These are phyloP conservation scores for Infundibulicybe gibba DNA, from an alignment of 768 basidiomycete species.

Conservation along the genomic window DNA sequence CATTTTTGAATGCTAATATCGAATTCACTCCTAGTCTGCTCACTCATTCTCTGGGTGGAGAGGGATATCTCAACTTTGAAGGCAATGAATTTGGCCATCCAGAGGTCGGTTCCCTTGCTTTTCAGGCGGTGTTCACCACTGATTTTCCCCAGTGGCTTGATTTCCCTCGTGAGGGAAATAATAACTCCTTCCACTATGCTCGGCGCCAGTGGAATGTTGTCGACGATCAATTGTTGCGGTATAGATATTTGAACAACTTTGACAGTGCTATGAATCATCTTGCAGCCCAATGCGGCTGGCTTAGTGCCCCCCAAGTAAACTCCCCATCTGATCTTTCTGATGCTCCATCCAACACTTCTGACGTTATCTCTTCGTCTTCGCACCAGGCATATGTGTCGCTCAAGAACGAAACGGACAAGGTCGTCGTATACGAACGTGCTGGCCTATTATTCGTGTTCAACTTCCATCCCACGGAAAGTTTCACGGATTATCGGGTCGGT, in stretches of 20 bases:
- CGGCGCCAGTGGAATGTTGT: conserved; percentile 96
- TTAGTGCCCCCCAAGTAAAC: conserved; percentile 70
- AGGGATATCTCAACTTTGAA: conserved; percentile 97
- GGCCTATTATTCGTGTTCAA: conserved; percentile 96
- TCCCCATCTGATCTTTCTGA: conserved; percentile 1
- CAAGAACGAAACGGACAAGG: conserved; percentile 91
- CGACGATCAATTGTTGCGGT: conserved; percentile 84
- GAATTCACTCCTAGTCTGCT: conserved; percentile 55
- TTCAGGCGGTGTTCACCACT: background rate
- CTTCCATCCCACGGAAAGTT: conserved; percentile 90
- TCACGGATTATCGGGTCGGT: conserved; percentile 91
- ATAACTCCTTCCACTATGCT: conserved; percentile 95
- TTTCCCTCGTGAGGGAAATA: conserved; percentile 95
- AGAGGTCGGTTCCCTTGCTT: conserved; percentile 51
- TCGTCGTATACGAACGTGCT: conserved; percentile 91
- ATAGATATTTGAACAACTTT: conserved; percentile 91
- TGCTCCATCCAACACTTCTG: background rate
- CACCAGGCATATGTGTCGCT: conserved; percentile 86
- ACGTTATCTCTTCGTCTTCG: conserved; percentile 3
- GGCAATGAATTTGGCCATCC: conserved; percentile 99
- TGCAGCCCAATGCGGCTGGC: conserved; percentile 82
- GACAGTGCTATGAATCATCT: conserved; percentile 88
- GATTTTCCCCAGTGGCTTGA: conserved; percentile 81
- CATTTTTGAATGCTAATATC: background rate
- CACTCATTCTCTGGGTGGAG: conserved; percentile 91